Evolutionary conservation across 805 yeast genomes (phyloP), one percentile per base, ranked within the genome.

Genomic region (Brettanomyces bruxellensis): DNA sequence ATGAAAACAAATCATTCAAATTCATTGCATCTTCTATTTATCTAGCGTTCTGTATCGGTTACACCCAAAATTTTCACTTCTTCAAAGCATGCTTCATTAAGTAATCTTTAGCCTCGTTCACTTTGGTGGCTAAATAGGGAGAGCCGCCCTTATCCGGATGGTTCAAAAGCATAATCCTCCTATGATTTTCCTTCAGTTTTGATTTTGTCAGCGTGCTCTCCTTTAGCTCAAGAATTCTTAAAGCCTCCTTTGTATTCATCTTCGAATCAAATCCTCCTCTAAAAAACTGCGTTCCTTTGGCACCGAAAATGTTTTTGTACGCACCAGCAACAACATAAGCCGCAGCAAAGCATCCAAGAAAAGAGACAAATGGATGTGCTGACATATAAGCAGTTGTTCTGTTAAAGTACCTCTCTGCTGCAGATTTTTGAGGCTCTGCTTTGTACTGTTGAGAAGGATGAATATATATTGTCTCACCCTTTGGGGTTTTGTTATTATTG

Each of bases 91-190:
- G 75, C 62, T 82, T 81, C 48, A 79, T 82, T 61, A 86, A 68
- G 56, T 84, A 76, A 56, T 87, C 95, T 59, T 83, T 83, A 25
- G 97, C 96, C 67, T 90, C 96, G 62, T 90, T 90, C 50, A 90
- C 83, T 70, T 90, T 90, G 48, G 90, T 81, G 41, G 97, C 96
- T 64, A 90, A 63, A 57, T 76, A 88, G 25, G 95, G 86, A 9
- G 95, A 83, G 2, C 97, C 97, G 34, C 96, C 96, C 61, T 81
- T 85, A 69, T 90, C 97, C 9, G 97, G 97, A 61, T 90, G 97
- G 63, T 90, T 90, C 43, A 84, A 76, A 66, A 87, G 66, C 93
- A 90, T 86, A 57, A 89, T 82, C 55, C 72, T 72, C 67, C 96
- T 78, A 61, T 90, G 96, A 49, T 80, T 81, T 51, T 83, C 88